phyloP scores from a whole-genome alignment of 352 stramenopile species.

The Globisporangium rhizosaccharum region DNA sequence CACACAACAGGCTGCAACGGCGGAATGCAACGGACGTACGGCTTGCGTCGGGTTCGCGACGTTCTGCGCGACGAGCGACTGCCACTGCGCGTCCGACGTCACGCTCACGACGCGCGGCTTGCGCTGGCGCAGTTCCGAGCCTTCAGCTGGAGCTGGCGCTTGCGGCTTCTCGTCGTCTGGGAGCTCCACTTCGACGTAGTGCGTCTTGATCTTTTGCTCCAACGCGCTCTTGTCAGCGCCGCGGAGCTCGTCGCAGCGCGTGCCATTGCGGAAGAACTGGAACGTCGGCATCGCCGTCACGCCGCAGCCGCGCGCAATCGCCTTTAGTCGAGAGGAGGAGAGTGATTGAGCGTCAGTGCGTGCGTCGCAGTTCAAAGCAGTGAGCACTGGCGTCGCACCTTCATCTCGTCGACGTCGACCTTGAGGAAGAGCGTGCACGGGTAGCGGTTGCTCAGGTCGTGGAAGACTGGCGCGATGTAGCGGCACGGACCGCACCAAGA shows the following conservation, averaged over 20 bases:
- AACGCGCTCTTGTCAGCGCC: constrained; percentile 73
- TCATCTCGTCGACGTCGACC: constrained; percentile 86
- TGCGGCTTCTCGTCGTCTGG: constrained; percentile 53
- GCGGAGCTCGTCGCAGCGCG: constrained; percentile 85
- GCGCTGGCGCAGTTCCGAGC: constrained; percentile 46
- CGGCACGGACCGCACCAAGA: constrained; percentile 88
- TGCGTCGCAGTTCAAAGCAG: too few species aligned
- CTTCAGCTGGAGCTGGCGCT: background rate
- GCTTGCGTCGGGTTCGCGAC: constrained; percentile 28
- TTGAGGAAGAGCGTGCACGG: constrained; percentile 84
- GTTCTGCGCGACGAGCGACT: constrained; percentile 40
- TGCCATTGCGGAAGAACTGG: constrained; percentile 90
- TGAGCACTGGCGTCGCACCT: constrained; percentile 13
- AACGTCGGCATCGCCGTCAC: constrained; percentile 95
- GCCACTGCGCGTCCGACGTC: constrained; percentile 49
- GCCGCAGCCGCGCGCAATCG: constrained; percentile 57
- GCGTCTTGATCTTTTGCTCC: constrained; percentile 58
- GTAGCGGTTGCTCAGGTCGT: constrained; percentile 83
- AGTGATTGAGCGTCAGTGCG: background rate
- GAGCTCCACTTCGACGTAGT: constrained; percentile 76
- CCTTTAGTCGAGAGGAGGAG: constrained; percentile 9
- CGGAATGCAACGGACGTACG: constrained; percentile 22
- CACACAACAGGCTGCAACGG: background rate
- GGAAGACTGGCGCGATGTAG: constrained; percentile 79
- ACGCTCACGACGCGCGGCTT: constrained; percentile 46